Evolutionary conservation across 805 yeast species (phyloP), one percentile per base, ranked within the genome.

Genomic region (Naumovozyma dairenensis): DNA sequence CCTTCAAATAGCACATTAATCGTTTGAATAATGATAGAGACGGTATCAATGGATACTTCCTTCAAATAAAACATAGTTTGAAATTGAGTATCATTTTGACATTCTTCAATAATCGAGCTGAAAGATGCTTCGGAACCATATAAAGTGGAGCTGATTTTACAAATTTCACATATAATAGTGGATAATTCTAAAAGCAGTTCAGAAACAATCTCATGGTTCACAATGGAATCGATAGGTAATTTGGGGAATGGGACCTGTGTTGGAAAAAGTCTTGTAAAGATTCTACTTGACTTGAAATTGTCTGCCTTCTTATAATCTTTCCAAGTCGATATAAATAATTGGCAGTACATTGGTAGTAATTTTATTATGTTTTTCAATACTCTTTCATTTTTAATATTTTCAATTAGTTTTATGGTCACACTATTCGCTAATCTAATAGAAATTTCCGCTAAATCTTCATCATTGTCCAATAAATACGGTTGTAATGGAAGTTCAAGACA

Each of bases 141-240:
- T 4, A 65, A 49, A 5, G 40, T 45, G 38, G 61, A 65, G 6
- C 72, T 72, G 37, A 74, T 63, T 45, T 69, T 71, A 12, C 77
- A 60, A 17, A 77, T 57, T 46, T 63, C 71, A 12, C 76, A 64
- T 35, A 77, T 69, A n/a, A 80, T 61, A 12, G 78, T 68, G 5
- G 79, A 65, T 31, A 83, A 52, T 51, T 85, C 96, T 27, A 81
- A 60, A 34, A 84, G 59, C 3, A 80, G 65, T 51, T 85, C 96
- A 18, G 77, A 83, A 36, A 80, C 64, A 2, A 67, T 62, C 42
- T 76, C 81, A 40, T 78, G 82, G 41, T 74, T 72, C 14, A 82
- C 80, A 28, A 77, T 65, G 0, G 93, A 78, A 49, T 85, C 94
- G 43, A 81, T 71, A 0, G 87, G 74, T 20, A 66, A 48, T 28